Conservation (phyloP, 441 rosid species). For the Corymbia calophylla region DNA sequence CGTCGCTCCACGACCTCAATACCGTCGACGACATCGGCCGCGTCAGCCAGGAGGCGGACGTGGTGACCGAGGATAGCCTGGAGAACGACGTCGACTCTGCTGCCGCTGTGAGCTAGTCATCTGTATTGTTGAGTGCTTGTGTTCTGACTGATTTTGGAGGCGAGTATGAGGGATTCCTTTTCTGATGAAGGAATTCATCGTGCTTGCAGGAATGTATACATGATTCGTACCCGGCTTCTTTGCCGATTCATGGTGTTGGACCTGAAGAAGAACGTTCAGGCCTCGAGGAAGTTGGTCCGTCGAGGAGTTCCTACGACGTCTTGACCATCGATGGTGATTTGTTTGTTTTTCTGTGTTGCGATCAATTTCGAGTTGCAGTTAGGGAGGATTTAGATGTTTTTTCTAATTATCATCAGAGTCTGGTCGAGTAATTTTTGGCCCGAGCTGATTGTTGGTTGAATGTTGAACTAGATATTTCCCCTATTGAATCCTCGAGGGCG, state of each 20-base stretch:
- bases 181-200: background rate
- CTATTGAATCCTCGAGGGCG: constrained; percentile 81
- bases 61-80: constrained; percentile 26
- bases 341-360: background rate
- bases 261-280: constrained; percentile 58
- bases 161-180: background rate
- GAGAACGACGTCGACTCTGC: constrained; percentile 39
- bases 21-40: constrained; percentile 40
- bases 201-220: constrained; percentile 62
- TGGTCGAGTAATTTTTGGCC: background rate
- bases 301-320: constrained; percentile 37
- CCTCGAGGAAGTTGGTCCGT: constrained; percentile 45
- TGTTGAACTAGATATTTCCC: constrained; percentile 57
- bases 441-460: background rate
- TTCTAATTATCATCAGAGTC: background rate
- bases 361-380: background rate
- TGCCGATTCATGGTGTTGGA: constrained; percentile 55
- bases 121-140: background rate
- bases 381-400: background rate
- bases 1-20: constrained; percentile 76
- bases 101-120: constrained; percentile 29
- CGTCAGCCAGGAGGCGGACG: constrained; percentile 19
- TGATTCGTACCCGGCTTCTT: constrained; percentile 56
- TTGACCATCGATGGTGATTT: constrained; percentile 56
- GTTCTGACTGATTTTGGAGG: background rate